Conservation (phyloP, 1,139 yeast species). For the Wickerhamiella pararugosa region DNA sequence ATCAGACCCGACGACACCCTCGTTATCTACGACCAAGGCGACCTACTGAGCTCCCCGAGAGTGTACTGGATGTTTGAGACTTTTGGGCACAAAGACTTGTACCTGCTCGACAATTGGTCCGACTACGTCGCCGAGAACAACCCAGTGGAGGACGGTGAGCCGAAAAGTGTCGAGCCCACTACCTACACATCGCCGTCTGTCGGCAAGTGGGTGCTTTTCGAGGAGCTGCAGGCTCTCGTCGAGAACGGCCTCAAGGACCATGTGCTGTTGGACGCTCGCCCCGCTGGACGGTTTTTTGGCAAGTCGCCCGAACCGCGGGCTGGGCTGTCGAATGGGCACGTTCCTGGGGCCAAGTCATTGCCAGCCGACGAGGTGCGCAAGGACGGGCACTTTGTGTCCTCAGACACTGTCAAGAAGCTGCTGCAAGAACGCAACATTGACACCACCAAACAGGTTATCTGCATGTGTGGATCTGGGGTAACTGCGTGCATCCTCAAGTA, state of each 20-base stretch:
- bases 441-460: slow-evolving; percentile 48
- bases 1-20: slow-evolving; percentile 35
- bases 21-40: slow-evolving; percentile 75
- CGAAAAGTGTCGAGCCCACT: slow-evolving; percentile 16
- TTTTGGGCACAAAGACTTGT: slow-evolving; percentile 58
- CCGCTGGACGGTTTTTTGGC: slow-evolving; percentile 59
- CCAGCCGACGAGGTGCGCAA: slow-evolving; percentile 56
- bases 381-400: slow-evolving; percentile 34
- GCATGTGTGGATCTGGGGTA: slow-evolving; percentile 93
- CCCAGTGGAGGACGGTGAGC: slow-evolving; percentile 25
- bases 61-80: slow-evolving; percentile 78
- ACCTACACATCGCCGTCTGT: slow-evolving; percentile 29
- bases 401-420: slow-evolving; percentile 32
- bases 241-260: slow-evolving; percentile 34
- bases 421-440: slow-evolving; percentile 30
- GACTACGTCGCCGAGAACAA: slow-evolving; percentile 31
- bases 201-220: slow-evolving; percentile 43
- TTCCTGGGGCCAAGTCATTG: slow-evolving; percentile 64
- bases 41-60: slow-evolving; percentile 77
- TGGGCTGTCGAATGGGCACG: slow-evolving; percentile 78
- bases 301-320: slow-evolving; percentile 74
- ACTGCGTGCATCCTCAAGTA: slow-evolving; percentile 74
- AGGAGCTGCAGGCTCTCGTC: slow-evolving; percentile 46
- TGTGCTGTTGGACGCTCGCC: slow-evolving; percentile 64
- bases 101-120: slow-evolving; percentile 53